phyloP scores from a whole-genome alignment of 345 rosid species.

The Citrus reticulata region DNA sequence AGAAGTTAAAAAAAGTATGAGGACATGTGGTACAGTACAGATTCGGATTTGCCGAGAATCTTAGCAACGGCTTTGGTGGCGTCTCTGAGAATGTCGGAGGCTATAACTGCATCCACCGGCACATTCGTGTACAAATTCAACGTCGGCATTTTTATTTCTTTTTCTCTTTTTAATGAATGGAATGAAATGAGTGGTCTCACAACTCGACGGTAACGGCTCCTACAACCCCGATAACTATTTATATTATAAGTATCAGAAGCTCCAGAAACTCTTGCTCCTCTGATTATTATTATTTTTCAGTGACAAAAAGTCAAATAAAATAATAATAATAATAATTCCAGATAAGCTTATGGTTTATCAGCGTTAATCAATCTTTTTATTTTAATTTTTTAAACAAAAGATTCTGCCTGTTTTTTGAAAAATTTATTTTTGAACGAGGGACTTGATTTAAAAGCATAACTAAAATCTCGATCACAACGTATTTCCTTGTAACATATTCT shows the following conservation, averaged over 20 bases:
- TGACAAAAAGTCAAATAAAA: too few relatives aligned
- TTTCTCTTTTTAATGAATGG: background rate
- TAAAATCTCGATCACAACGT: too few relatives aligned
- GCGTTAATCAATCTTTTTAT: too few relatives aligned
- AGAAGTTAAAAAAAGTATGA: background rate
- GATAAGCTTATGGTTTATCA: too few relatives aligned
- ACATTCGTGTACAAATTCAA: constrained; percentile 77
- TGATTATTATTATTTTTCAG: too few relatives aligned
- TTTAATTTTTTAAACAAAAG: too few relatives aligned
- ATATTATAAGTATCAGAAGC: too few relatives aligned
- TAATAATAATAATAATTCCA: too few relatives aligned
- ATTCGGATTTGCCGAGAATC: constrained; percentile 94
- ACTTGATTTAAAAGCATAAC: too few relatives aligned
- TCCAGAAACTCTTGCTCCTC: background rate
- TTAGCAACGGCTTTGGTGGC: constrained; percentile 84
- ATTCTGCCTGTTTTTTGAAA: too few relatives aligned
- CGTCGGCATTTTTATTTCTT: constrained; percentile 58
- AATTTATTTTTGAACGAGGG: too few relatives aligned
- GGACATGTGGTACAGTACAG: constrained; percentile 45
- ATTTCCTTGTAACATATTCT: too few relatives aligned
- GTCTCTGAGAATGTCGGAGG: constrained; percentile 89
- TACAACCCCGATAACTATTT: background rate
- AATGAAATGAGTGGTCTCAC: constrained; percentile 1
- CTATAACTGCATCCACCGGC: constrained; percentile 78
- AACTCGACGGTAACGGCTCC: constrained; percentile 3